Percentiles rank a stretch among this genome's conserved stretches.
These are phyloP conservation scores for Hymenoscyphus occultus DNA, from an alignment of 2,329 filamentous ascomycete species.

Conservation along the genomic window DNA sequence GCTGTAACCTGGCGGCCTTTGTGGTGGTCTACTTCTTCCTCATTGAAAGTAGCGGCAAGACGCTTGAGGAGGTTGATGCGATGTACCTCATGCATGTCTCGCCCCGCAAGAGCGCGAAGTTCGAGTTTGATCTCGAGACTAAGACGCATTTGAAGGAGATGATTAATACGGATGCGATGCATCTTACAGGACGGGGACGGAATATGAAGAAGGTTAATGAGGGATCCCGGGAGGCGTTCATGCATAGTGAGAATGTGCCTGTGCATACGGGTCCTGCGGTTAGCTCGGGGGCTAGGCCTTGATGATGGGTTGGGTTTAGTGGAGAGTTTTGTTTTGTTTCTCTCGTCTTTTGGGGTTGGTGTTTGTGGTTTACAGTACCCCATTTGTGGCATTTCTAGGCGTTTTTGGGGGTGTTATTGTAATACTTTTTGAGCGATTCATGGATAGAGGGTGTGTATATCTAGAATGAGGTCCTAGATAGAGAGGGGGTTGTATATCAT, in stretches of 20 bases:
- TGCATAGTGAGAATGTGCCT: conserved; percentile 9
- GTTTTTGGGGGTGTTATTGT: background rate
- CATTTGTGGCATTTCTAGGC: background rate
- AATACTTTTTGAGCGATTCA: background rate
- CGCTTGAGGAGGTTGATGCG: conserved; percentile 30
- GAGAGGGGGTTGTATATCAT: too few species aligned
- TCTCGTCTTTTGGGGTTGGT: background rate
- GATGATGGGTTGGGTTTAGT: background rate
- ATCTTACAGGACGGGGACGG: conserved; percentile 20
- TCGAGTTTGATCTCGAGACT: conserved; percentile 21
- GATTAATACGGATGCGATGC: conserved; percentile 32
- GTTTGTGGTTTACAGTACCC: background rate
- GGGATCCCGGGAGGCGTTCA: background rate
- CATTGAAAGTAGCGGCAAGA: conserved; percentile 54
- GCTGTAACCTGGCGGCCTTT: conserved; percentile 63
- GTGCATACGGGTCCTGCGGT: background rate
- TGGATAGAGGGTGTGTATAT: background rate
- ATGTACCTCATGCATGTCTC: conserved; percentile 36
- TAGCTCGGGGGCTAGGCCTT: background rate
- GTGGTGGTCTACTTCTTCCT: conserved; percentile 75
- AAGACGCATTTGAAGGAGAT: conserved; percentile 10
- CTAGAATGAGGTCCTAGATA: too few species aligned
- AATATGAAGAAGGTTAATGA: conserved; percentile 53
- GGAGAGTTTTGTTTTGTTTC: background rate
- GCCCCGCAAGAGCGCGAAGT: conserved; percentile 34